phyloP scores from a whole-genome alignment of 2,329 filamentous ascomycete species.

The Dissoconium aciculare region DNA sequence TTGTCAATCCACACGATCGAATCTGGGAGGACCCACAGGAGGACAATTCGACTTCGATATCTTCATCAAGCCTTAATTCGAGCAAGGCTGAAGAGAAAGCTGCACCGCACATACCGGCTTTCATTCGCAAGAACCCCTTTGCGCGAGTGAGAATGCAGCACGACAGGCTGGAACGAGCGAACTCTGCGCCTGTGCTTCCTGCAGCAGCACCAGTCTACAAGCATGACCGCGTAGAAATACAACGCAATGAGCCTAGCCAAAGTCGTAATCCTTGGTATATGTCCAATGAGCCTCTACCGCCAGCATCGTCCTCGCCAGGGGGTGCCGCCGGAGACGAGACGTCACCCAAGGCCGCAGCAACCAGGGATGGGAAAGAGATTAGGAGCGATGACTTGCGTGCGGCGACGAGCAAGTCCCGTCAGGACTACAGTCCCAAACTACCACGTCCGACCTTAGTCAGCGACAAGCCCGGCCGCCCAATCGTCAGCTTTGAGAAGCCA shows the following conservation, averaged over 20 bases:
- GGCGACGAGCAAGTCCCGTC: slow-evolving; percentile 78
- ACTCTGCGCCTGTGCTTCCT: slow-evolving; percentile 29
- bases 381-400: slow-evolving; percentile 75
- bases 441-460: slow-evolving; percentile 84
- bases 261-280: slow-evolving; percentile 71
- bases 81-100: neutral
- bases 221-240: slow-evolving; percentile 52
- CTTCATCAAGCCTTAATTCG: no score
- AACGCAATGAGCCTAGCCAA: slow-evolving; percentile 69
- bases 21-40: slow-evolving; percentile 80
- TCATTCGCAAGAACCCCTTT: slow-evolving; percentile 50
- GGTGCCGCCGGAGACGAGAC: slow-evolving; percentile 42
- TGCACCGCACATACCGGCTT: slow-evolving; percentile 20
- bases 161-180: slow-evolving; percentile 30
- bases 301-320: slow-evolving; percentile 20
- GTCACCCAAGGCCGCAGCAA: slow-evolving; percentile 19
- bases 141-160: slow-evolving; percentile 44
- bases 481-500: slow-evolving; percentile 88
- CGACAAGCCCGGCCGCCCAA: slow-evolving; percentile 76
- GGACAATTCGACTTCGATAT: slow-evolving; percentile 9
- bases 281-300: slow-evolving; percentile 41
- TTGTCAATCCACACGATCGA: slow-evolving; percentile 55
- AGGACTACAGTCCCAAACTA: slow-evolving; percentile 71
- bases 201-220: slow-evolving; percentile 13
- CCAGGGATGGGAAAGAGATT: slow-evolving; percentile 68